Evolutionary conservation across 1,139 yeast species (phyloP), one percentile per base, ranked within the genome.

Genomic region (Kurtzmaniella quercitrusa): DNA sequence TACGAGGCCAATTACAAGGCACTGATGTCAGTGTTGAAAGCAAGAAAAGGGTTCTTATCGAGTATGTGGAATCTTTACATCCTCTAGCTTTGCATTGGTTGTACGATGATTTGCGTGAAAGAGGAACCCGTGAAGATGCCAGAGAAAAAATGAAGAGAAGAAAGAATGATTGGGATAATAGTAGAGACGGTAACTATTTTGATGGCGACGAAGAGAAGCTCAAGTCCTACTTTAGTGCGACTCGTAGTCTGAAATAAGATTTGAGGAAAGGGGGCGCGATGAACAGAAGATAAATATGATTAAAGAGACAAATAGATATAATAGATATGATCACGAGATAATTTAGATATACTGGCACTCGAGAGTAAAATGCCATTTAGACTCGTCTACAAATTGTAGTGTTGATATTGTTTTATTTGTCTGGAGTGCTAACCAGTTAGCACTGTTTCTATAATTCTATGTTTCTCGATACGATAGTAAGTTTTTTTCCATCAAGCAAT

Each of bases 31-130:
- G 50, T 7, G 49, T 51, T 6, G 59, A 51, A 34, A 47, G 51
- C 8, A 48, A 53, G 38, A 49, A 47, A 37, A 54, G 53, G 31
- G 62, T 68, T 45, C 52, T 56, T 27, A 66, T 80, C 16, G 65
- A 71, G 17, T 65, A 71, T 40, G 74, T 80, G 11, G 71, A 75
- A 42, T 77, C 85, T 34, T 62, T 85, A 41, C 89, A 85, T 57
- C 94, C 94, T 2, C 62, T 85, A 45, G 91, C 89, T 0, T 62
- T 83, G 45, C 65, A 70, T 41, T 85, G 94, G 94, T 65, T 85
- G 18, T 55, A 66, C 25, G 60, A 66, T 1, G 91, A 84, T 55
- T 68, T 81, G 48, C 56, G 53, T 16, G 66, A 65, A 42, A 64
- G 87, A 40, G 87, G 87, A 2, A 54, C 67, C 42, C 66, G 85